phyloP scores from a whole-genome alignment of 371 early-diverging fungal genomes.

The Gilbertella persicaria region DNA sequence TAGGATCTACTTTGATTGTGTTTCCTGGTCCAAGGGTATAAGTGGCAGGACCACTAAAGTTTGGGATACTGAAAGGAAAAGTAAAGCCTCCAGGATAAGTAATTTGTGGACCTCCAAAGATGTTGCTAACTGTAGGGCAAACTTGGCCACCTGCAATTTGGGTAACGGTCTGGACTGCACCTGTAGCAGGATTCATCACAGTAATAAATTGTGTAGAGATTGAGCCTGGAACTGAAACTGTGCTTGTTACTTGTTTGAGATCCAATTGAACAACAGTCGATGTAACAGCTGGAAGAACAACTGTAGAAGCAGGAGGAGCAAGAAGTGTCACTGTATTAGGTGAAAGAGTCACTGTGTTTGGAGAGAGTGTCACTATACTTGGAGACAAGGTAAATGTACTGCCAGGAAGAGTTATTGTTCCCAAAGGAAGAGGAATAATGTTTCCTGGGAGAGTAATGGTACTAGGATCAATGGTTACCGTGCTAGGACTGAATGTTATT shows the following conservation, averaged over 20 bases:
- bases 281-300: neutral
- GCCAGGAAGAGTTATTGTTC: too few relatives aligned
- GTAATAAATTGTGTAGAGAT: neutral
- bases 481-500: too few relatives aligned
- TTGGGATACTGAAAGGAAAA: neutral
- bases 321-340: neutral
- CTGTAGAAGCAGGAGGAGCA: neutral
- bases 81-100: constrained; percentile 1
- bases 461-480: too few relatives aligned
- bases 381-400: too few relatives aligned
- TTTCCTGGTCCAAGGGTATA: neutral
- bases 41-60: neutral
- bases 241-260: neutral
- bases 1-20: neutral
- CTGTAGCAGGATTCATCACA: neutral
- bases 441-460: too few relatives aligned
- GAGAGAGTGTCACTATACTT: too few relatives aligned
- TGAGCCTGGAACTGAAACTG: neutral
- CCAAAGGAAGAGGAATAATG: too few relatives aligned
- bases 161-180: neutral
- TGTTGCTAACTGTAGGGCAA: neutral
- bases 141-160: too few relatives aligned
- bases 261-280: neutral
- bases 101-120: neutral
- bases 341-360: too few relatives aligned